These are phyloP conservation scores for Epichloe coenophiala DNA, from an alignment of 2,329 filamentous ascomycete species.

Conservation along the genomic window DNA sequence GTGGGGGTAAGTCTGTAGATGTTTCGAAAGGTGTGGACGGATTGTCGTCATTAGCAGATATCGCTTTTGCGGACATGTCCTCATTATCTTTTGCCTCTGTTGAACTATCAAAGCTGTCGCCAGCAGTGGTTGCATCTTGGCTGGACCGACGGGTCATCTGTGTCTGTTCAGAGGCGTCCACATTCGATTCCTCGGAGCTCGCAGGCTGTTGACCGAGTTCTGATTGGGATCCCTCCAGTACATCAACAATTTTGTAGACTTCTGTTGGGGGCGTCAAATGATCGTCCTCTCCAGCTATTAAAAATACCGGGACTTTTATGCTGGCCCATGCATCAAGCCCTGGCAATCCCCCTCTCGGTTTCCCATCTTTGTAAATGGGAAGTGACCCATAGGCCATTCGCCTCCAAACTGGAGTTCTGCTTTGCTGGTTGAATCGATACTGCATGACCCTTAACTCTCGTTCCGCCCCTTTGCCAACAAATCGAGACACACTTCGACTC, in stretches of 20 bases:
- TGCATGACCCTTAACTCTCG: constrained; percentile 54
- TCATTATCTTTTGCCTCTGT: neutral
- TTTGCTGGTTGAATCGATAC: constrained; percentile 68
- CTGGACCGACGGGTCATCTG: neutral
- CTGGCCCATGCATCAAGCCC: constrained; percentile 58
- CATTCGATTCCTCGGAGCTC: neutral
- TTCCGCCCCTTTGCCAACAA: constrained; percentile 56
- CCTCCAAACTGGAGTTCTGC: constrained; percentile 67
- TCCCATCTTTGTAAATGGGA: constrained; percentile 41
- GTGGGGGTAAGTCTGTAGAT: constrained; percentile 24
- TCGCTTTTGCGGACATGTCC: constrained; percentile 6
- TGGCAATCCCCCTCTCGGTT: constrained; percentile 53
- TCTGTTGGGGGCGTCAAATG: constrained; percentile 59
- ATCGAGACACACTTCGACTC: constrained; percentile 66
- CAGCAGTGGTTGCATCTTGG: neutral
- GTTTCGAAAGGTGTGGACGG: constrained; percentile 33
- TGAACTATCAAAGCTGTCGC: neutral
- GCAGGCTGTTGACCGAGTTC: constrained; percentile 9
- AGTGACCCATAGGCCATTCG: constrained; percentile 65
- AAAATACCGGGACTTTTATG: constrained; percentile 58
- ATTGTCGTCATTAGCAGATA: constrained; percentile 28
- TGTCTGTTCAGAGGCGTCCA: neutral
- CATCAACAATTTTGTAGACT: constrained; percentile 49
- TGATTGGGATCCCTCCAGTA: constrained; percentile 20
- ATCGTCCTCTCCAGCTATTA: constrained; percentile 69